These are phyloP conservation scores for Fusarium paranaense DNA, from an alignment of 2,329 filamentous ascomycete species.

Conservation along the genomic window DNA sequence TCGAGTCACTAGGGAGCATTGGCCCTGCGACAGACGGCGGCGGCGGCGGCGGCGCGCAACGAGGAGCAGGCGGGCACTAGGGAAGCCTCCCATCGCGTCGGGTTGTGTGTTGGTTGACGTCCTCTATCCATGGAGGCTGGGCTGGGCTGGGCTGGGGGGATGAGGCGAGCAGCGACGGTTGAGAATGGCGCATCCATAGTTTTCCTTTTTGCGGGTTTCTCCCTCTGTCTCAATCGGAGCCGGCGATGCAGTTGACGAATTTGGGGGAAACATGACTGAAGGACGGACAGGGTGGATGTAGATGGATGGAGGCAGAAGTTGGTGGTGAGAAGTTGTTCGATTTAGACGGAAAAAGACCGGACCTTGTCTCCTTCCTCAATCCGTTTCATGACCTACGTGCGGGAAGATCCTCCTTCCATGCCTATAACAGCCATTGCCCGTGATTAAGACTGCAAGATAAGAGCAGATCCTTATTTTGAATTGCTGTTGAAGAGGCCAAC, in stretches of 20 bases:
- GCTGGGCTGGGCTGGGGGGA: not conserved
- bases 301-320: not conserved
- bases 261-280: not conserved
- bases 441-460: slow-evolving; percentile 3
- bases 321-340: not conserved
- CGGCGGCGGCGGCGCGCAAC: slow-evolving; percentile 20
- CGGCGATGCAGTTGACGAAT: not conserved
- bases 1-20: slow-evolving; percentile 5
- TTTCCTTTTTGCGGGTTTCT: slow-evolving; percentile 11
- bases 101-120: slow-evolving; percentile 24
- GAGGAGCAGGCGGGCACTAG: slow-evolving; percentile 42
- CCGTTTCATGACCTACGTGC: not conserved
- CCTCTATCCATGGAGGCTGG: not conserved
- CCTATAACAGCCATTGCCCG: slow-evolving; percentile 1
- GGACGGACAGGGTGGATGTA: not conserved
- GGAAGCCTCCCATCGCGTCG: slow-evolving; percentile 39
- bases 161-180: not conserved
- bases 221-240: not conserved
- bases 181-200: not conserved
- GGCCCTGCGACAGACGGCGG: slow-evolving; percentile 10
- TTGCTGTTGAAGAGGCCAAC: not conserved
- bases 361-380: not conserved
- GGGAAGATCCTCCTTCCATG: not conserved
- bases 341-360: not conserved
- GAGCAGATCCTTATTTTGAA: slow-evolving; percentile 8